Evolutionary conservation across 495 filamentous ascomycete species (phyloP).

Genomic region (Tuber aestivum): DNA sequence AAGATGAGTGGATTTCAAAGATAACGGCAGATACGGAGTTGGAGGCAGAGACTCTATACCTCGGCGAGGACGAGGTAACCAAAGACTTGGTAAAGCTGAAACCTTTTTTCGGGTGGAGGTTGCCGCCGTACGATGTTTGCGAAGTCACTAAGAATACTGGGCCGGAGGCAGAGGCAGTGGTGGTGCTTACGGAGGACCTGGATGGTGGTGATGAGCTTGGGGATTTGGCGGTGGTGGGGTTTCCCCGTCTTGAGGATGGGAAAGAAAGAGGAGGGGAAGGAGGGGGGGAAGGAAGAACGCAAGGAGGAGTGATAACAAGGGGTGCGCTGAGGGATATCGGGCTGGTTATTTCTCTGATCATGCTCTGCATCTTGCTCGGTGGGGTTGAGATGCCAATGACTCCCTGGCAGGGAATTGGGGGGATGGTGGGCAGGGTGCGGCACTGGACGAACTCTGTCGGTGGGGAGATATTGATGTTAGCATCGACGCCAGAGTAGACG

Average conservation of each 20-base stretch:
- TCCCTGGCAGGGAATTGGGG: neutral
- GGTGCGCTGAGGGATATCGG: neutral
- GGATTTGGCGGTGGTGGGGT: neutral
- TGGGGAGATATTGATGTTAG: neutral
- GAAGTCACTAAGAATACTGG: neutral
- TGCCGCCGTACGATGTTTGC: neutral
- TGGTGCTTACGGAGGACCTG: neutral
- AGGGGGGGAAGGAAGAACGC: neutral
- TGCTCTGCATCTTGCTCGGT: neutral
- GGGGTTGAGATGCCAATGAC: neutral
- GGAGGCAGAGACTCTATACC: neutral
- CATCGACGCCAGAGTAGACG: neutral
- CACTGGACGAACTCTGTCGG: neutral
- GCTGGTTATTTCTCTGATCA: neutral
- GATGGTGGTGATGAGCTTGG: neutral
- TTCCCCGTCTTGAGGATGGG: neutral
- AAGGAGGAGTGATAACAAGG: neutral
- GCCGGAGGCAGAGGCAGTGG: neutral
- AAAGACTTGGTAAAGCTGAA: neutral
- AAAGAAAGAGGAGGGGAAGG: neutral
- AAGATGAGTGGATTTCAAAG: neutral
- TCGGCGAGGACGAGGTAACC: neutral
- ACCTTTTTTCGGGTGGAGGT: neutral
- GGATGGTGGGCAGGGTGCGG: neutral
- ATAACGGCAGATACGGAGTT: neutral